Base-by-base conservation (phyloP, 2,329 filamentous ascomycete species). In the Pseudogymnoascus sp. region DNA sequence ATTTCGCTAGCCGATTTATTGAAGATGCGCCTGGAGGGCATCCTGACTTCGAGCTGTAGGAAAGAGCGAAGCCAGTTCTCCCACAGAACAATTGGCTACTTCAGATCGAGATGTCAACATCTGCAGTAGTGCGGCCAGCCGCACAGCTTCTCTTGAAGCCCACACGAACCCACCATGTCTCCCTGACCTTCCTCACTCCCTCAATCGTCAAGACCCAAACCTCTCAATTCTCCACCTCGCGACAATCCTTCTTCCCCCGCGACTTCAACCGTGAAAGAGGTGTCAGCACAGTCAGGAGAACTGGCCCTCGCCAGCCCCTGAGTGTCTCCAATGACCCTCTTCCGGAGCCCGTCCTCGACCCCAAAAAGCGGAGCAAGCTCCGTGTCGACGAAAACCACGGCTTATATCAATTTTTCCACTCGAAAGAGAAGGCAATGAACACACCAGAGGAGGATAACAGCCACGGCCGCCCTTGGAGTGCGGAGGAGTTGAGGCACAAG, bases 381-480 rank as follows among this genome's bases (percentile, higher is more conserved):
- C 74, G 80, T 36, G 70, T 82, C 43, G 88, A 91, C 72, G 81
- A 85, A 28, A 78, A 93, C 68, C 95, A 99, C 76, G 93, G 92
- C 31, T 86, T 99, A 9, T 97, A 90, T 89, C 88, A 85, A 1
- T 99, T 99, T 78, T 97, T 99, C 77, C 86, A 88, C 70, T 81
- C 82, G 66, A 82, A 87, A 67, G 84, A 84, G 67, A 84, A 86
- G 71, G 77, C 87, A n/a, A 75, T 96, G 70, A 82, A 83, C 69
- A 87, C 87, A 6, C 92, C 93, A 4, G 82, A 85, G 37, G 87
- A 93, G 68, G 86, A 89, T 63, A 74, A 80, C 60, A 79, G 84
- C 67, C 88, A 95, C 75, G 95, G 95, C 14, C 85, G 95, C 62
- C 80, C 86, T 28, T 99, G 95, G 95, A 86, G 83, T 9, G 86